These are phyloP conservation scores for Lipomyces orientalis DNA, from an alignment of 805 yeast genomes.

Conservation along the genomic window DNA sequence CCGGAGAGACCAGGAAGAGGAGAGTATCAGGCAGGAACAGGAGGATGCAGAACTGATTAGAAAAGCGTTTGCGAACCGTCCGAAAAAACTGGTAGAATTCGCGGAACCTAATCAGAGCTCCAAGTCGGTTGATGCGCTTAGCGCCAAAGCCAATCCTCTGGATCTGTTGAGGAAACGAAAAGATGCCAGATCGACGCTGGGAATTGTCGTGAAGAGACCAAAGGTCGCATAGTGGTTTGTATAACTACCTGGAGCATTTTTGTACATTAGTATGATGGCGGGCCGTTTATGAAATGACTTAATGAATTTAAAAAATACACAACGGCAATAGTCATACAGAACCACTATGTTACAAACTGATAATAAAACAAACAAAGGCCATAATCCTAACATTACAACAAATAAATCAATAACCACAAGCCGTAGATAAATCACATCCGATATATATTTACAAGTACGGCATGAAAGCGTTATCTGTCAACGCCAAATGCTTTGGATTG, in stretches of 20 bases:
- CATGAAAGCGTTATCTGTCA: constrained; percentile 93
- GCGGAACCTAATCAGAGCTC: not conserved
- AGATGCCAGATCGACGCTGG: constrained; percentile 14
- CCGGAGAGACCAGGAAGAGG: constrained; percentile 34
- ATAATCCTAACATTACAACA: constrained; percentile 1
- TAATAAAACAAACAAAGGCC: not conserved
- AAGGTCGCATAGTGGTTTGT: constrained; percentile 15
- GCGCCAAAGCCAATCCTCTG: constrained; percentile 17
- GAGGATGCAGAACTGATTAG: constrained; percentile 47
- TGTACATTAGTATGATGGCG: not conserved
- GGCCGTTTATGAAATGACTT: not conserved
- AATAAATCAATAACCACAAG: not conserved
- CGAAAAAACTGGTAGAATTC: constrained; percentile 6
- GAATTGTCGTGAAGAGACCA: constrained; percentile 29
- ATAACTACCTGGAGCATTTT: constrained; percentile 2
- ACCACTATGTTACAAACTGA: not conserved
- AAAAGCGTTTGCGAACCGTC: constrained; percentile 47
- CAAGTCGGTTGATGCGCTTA: not conserved
- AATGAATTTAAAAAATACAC: not conserved
- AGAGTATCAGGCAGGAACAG: not conserved
- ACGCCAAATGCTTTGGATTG: constrained; percentile 89
- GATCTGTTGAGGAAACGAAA: constrained; percentile 29
- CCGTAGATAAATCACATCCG: not conserved
- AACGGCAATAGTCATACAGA: not conserved
- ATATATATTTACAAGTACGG: constrained; percentile 67